phyloP scores from a whole-genome alignment of 2,329 filamentous ascomycete species.

The Botrytis medusae region DNA sequence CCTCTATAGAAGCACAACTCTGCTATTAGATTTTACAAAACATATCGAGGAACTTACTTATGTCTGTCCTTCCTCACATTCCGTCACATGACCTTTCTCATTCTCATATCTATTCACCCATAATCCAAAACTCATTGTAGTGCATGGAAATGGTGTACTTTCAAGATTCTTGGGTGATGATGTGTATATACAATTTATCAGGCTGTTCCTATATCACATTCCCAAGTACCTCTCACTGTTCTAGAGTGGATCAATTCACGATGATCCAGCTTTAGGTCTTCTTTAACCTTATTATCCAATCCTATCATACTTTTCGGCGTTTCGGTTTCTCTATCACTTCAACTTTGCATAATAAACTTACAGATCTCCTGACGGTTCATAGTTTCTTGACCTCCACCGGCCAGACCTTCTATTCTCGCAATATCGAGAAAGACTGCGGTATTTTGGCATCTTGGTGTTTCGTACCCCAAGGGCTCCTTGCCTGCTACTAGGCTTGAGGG shows the following conservation, averaged over 20 bases:
- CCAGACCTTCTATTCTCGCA: neutral
- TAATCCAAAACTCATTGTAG: neutral
- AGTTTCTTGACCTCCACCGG: neutral
- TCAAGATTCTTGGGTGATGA: no score
- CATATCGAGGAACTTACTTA: neutral
- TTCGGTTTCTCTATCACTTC: neutral
- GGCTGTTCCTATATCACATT: neutral
- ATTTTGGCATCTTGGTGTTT: neutral
- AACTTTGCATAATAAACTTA: neutral
- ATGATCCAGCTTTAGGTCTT: neutral
- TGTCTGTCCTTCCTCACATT: neutral
- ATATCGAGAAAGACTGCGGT: neutral
- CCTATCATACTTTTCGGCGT: neutral
- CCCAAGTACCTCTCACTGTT: neutral
- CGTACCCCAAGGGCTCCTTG: neutral
- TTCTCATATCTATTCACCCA: neutral
- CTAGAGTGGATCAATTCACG: neutral
- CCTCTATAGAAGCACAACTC: neutral
- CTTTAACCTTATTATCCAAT: neutral
- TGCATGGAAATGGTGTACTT: neutral
- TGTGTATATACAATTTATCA: neutral
- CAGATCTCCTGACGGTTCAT: conserved; percentile 5
- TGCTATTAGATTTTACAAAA: neutral
- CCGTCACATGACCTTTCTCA: neutral
- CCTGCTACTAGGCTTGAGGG: neutral